Conservation (phyloP, 805 yeast species). For the Komagataella ulmi region DNA sequence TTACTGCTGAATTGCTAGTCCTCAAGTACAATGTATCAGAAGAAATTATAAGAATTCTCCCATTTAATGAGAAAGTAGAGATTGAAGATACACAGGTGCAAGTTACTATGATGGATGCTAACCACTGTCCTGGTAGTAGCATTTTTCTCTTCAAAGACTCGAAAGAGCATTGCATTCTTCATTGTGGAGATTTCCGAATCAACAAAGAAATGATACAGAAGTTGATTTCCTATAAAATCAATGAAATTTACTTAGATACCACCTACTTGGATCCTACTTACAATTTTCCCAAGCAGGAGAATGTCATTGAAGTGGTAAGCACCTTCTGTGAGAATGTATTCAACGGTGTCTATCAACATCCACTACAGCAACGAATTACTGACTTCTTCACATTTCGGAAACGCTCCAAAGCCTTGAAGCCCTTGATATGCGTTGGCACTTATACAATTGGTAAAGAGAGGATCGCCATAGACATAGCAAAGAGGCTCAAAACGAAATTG, state of each 20-base stretch:
- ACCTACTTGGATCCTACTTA: conserved; percentile 72
- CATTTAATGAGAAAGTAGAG: conserved; percentile 25
- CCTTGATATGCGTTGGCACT: conserved; percentile 62
- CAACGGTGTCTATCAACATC: conserved; percentile 14
- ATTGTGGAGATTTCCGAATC: conserved; percentile 92
- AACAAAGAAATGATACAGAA: conserved; percentile 33
- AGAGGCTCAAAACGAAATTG: conserved; percentile 36
- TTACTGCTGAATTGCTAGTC: conserved; percentile 47
- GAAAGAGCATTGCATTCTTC: conserved; percentile 28
- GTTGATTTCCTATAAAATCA: conserved; percentile 21
- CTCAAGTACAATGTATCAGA: conserved; percentile 42
- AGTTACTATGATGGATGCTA: conserved; percentile 67
- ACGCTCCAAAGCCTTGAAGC: not conserved
- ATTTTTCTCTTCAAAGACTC: conserved; percentile 55
- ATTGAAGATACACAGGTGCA: conserved; percentile 27
- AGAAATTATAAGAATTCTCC: conserved; percentile 23
- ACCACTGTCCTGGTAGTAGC: conserved; percentile 95
- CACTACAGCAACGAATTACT: conserved; percentile 19
- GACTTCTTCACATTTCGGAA: conserved; percentile 16
- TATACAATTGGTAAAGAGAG: conserved; percentile 91
- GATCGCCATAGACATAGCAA: conserved; percentile 56
- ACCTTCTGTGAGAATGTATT: conserved; percentile 31
- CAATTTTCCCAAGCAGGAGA: conserved; percentile 65
- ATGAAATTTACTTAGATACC: conserved; percentile 74
- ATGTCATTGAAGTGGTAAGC: conserved; percentile 50